These are phyloP conservation scores for Rutstroemia sydowiana DNA, from an alignment of 2,329 filamentous ascomycete species.

Conservation along the genomic window DNA sequence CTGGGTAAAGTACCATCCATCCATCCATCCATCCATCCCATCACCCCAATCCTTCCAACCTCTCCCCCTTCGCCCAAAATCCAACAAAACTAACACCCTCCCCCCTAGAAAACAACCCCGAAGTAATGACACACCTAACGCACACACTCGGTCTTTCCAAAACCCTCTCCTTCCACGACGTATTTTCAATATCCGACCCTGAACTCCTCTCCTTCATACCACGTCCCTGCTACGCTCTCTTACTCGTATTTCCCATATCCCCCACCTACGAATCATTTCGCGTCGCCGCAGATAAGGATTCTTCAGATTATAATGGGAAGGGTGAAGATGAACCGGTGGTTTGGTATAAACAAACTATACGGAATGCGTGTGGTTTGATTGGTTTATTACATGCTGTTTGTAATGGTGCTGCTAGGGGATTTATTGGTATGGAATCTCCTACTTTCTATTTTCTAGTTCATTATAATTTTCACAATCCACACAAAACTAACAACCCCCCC, in stretches of 20 bases:
- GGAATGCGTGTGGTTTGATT: slow-evolving; percentile 91
- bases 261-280: slow-evolving; percentile 75
- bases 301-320: slow-evolving; percentile 56
- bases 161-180: slow-evolving; percentile 79
- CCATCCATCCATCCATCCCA: background rate
- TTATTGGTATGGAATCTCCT: slow-evolving; percentile 67
- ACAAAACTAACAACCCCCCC: background rate
- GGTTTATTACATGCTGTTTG: slow-evolving; percentile 75
- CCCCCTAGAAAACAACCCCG: slow-evolving; percentile 67
- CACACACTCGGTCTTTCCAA: slow-evolving; percentile 74
- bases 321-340: slow-evolving; percentile 69
- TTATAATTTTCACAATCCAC: slow-evolving; percentile 52
- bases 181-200: slow-evolving; percentile 84
- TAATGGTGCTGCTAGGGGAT: slow-evolving; percentile 76
- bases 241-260: slow-evolving; percentile 88
- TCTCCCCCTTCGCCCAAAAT: slow-evolving; percentile 19
- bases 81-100: slow-evolving; percentile 34
- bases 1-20: slow-evolving; percentile 25
- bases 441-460: background rate
- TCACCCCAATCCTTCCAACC: background rate
- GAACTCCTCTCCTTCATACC: slow-evolving; percentile 84
- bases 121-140: slow-evolving; percentile 78
- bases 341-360: slow-evolving; percentile 95
- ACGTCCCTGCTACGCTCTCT: slow-evolving; percentile 77
- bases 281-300: slow-evolving; percentile 61